Evolutionary conservation across 768 basidiomycete genomes (phyloP).

Genomic region (Boletus reticuloceps): DNA sequence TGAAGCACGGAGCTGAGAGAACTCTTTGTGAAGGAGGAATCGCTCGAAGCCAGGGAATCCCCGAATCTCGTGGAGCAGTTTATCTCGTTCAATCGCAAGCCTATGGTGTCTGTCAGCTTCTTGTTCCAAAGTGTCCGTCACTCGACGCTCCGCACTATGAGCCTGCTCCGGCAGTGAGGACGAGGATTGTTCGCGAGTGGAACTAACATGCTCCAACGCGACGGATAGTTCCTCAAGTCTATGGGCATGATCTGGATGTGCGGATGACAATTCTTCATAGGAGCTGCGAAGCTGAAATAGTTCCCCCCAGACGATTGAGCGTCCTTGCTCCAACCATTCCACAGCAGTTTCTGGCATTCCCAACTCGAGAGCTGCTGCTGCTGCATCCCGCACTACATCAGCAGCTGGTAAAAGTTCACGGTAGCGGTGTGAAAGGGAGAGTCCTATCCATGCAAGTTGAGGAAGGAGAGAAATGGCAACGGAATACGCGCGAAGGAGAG

Average conservation of each 20-base stretch:
- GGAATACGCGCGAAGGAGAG: constrained; percentile 20
- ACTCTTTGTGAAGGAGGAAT: constrained; percentile 3
- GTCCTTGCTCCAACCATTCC: constrained; percentile 21
- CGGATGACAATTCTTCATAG: not conserved
- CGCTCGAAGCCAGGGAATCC: constrained; percentile 1
- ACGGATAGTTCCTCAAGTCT: not conserved
- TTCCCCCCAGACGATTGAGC: constrained; percentile 12
- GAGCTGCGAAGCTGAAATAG: constrained; percentile 11
- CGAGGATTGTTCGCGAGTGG: not conserved
- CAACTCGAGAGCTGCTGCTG: constrained; percentile 1
- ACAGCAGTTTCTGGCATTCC: not conserved
- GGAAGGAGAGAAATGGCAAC: constrained; percentile 23
- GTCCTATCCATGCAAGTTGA: constrained; percentile 6
- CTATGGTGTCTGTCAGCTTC: not conserved
- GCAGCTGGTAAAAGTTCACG: not conserved
- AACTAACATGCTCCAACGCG: not conserved
- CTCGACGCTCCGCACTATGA: too few species aligned
- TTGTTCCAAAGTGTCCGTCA: not conserved
- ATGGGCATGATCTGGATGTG: constrained; percentile 1
- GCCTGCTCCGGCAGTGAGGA: not conserved
- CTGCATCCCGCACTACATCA: constrained; percentile 6
- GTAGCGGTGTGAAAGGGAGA: not conserved
- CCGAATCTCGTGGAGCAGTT: not conserved
- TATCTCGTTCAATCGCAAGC: constrained; percentile 6
- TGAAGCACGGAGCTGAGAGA: not conserved